phyloP scores from a whole-genome alignment of 2,329 filamentous ascomycete species.

The Scorias spongiosa region DNA sequence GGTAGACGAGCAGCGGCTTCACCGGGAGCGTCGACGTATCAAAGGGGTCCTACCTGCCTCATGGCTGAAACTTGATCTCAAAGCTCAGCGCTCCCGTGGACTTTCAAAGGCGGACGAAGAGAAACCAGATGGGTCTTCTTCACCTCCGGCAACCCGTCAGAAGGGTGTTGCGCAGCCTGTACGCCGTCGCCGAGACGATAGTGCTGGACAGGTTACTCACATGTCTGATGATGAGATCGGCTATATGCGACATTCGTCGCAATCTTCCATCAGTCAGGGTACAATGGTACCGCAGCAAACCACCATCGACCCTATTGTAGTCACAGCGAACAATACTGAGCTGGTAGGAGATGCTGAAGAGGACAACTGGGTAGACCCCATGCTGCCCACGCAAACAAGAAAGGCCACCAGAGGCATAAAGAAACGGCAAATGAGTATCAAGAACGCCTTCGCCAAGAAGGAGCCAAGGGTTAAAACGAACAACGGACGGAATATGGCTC shows the following conservation, averaged over 20 bases:
- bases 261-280: background rate
- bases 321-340: too few species aligned
- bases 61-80: conserved; percentile 32
- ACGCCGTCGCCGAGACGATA: background rate
- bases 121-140: conserved; percentile 5
- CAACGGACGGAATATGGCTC: too few species aligned
- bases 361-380: conserved; percentile 29
- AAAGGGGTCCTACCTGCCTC: conserved; percentile 35
- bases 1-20: conserved; percentile 18
- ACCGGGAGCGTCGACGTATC: conserved; percentile 26
- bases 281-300: background rate
- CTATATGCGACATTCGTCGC: background rate
- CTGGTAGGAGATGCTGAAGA: conserved; percentile 8
- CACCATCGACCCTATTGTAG: too few species aligned
- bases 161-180: conserved; percentile 15
- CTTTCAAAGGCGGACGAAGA: conserved; percentile 1
- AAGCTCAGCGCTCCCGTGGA: conserved; percentile 10
- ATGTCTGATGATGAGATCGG: background rate
- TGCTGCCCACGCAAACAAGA: conserved; percentile 17
- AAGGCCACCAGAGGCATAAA: conserved; percentile 5
- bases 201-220: background rate
- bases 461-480: too few species aligned
- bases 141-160: conserved; percentile 6
- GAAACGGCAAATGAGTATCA: conserved; percentile 25
- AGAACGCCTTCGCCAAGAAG: conserved; percentile 15